Evolutionary conservation across 2,329 filamentous ascomycete genomes (phyloP), one percentile per base, ranked within the genome.

Genomic region (Ambrosiella xylebori): DNA sequence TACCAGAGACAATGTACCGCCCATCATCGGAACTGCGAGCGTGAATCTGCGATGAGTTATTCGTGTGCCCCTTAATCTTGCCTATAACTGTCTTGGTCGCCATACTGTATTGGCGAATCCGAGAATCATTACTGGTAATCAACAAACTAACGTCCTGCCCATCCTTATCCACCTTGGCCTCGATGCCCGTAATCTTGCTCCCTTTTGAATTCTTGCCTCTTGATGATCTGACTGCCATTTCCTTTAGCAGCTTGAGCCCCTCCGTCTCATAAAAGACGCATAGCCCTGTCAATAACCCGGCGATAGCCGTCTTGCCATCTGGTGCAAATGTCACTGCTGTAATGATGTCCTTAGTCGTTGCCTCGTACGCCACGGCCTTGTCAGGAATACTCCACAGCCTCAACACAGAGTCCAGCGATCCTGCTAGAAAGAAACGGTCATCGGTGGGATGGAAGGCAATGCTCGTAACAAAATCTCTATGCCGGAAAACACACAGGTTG

Each of bases 321-420:
- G 93, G 93, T 0, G 89, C 88, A 65, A 98, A 98, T 0, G 87
- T 83, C 0, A 97, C 91, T 1, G 93, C 88, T 0, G 93, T 98
- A 62, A 97, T 89, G 69, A 97, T 85, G 64, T 96, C 90, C 0
- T 85, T 81, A 0, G 90, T 73, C 49, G 85, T 80, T 7, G 78
- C 84, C 63, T 84, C 84, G 66, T 82, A 97, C 0, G 90, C 90
- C 36, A 97, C 86, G n/a, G 78, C 82, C 68, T 94, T 96, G 68
- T 98, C 93, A 0, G 93, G 90, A 52, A 98, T 98, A 66, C 89
- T 96, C 93, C 93, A 98, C 1, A 98, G 72, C 13, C 93, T 79
- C 55, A 98, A 70, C 63, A 89, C 90, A 1, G 84, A 85, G 67
- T 98, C 93, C 6, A 97, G 76, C 0, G 88, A 95, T 7, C 93